These are phyloP conservation scores for Entrophospora sp. DNA, from an alignment of 192 early-diverging fungal species.

Conservation along the genomic window DNA sequence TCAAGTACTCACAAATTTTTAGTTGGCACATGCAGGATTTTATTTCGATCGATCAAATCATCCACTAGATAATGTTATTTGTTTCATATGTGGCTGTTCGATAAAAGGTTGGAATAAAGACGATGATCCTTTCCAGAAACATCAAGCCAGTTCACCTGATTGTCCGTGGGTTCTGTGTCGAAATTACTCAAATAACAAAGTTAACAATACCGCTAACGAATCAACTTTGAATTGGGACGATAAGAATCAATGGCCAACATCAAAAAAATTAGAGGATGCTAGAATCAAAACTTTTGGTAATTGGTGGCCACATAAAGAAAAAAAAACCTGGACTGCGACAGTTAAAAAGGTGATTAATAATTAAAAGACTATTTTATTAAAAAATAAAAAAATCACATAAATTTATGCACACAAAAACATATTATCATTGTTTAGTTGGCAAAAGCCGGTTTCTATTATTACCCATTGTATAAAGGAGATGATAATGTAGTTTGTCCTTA, in stretches of 20 bases:
- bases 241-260: conserved; percentile 22
- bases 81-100: conserved; percentile 29
- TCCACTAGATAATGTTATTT: conserved; percentile 28
- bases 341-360: conserved; percentile 16
- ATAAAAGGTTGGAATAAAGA: conserved; percentile 23
- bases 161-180: conserved; percentile 29
- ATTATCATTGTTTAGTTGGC: conserved; percentile 34
- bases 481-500: conserved; percentile 30
- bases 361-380: not conserved
- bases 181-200: not conserved
- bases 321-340: conserved; percentile 24
- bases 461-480: conserved; percentile 18
- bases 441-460: conserved; percentile 30
- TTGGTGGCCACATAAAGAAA: conserved; percentile 31
- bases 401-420: too few species aligned
- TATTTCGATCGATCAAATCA: conserved; percentile 18
- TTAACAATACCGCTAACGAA: not conserved
- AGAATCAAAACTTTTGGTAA: conserved; percentile 29
- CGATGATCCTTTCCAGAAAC: conserved; percentile 26
- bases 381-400: too few species aligned
- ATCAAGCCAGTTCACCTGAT: conserved; percentile 14
- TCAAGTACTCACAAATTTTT: not conserved
- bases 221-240: conserved; percentile 29
- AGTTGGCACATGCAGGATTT: conserved; percentile 32
- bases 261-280: conserved; percentile 24